A percentile compares a stretch with the other conserved stretches of the same genome.
Conservation (phyloP, 2,329 filamentous ascomycete genomes). For the Metarhizium anisopliae region DNA sequence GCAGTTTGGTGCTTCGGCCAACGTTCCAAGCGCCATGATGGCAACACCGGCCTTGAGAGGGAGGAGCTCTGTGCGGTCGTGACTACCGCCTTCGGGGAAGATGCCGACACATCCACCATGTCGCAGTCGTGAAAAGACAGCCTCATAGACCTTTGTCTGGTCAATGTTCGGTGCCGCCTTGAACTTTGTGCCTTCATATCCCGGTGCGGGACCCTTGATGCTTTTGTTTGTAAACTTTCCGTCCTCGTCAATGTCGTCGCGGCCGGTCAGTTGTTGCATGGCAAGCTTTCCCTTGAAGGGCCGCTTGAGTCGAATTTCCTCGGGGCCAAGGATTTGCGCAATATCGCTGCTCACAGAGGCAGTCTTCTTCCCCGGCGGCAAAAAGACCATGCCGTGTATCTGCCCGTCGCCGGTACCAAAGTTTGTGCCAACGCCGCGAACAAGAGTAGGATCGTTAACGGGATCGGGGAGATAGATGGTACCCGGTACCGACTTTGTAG, state of each 20-base stretch:
- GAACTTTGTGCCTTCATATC: conserved; percentile 71
- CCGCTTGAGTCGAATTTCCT: conserved; percentile 80
- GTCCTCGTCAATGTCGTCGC: conserved; percentile 60
- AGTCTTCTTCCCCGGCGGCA: conserved; percentile 73
- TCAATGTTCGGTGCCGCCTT: conserved; percentile 90
- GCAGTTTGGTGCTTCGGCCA: conserved; percentile 77
- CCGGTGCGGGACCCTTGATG: conserved; percentile 43
- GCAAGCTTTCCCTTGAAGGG: conserved; percentile 72
- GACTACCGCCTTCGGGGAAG: conserved; percentile 93
- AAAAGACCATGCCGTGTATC: conserved; percentile 72
- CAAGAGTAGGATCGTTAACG: conserved; percentile 69
- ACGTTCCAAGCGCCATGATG: conserved; percentile 90
- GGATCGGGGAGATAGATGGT: conserved; percentile 85
- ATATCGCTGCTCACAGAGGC: conserved; percentile 77
- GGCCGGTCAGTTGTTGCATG: conserved; percentile 72
- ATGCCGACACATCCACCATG: conserved; percentile 87
- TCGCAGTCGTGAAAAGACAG: conserved; percentile 77
- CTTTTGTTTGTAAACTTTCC: conserved; percentile 52
- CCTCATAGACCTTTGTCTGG: conserved; percentile 87
- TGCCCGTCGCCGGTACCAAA: conserved; percentile 67
- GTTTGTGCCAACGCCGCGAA: conserved; percentile 71
- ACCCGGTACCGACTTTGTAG: conserved; percentile 69
- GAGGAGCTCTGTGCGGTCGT: conserved; percentile 84
- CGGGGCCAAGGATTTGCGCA: conserved; percentile 65
- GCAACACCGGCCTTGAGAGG: conserved; percentile 94